These are phyloP conservation scores for Glebionis coronaria DNA, from an alignment of 129 eudicot species.

Conservation along the genomic window DNA sequence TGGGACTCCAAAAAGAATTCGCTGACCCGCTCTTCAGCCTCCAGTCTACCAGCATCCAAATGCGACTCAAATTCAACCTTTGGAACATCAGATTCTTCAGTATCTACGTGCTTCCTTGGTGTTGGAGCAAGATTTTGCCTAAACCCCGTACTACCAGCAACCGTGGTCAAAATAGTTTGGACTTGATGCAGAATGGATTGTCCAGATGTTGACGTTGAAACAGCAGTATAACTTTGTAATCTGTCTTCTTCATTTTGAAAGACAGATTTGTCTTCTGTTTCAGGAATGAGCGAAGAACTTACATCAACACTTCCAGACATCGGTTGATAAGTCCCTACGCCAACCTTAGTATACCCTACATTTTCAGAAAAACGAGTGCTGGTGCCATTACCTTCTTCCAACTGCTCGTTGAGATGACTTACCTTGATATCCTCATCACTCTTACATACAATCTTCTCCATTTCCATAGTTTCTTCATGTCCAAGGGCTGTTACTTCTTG, in stretches of 20 bases:
- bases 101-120: conserved; percentile 22
- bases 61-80: conserved; percentile 11
- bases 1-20: conserved; percentile 16
- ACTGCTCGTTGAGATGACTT: conserved; percentile 17
- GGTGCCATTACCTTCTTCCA: conserved; percentile 16
- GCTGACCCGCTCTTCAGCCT: background rate
- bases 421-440: conserved; percentile 9
- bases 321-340: conserved; percentile 16
- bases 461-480: conserved; percentile 17
- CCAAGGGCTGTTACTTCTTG: conserved; percentile 17
- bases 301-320: conserved; percentile 11
- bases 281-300: conserved; percentile 6
- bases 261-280: conserved; percentile 18
- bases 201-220: conserved; percentile 18
- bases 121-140: conserved; percentile 34
- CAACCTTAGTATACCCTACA: conserved; percentile 2
- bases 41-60: conserved; percentile 15
- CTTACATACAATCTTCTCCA: conserved; percentile 5
- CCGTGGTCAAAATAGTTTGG: conserved; percentile 12
- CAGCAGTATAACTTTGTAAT: conserved; percentile 10
- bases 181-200: conserved; percentile 12
- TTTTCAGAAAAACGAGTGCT: conserved; percentile 7
- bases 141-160: conserved; percentile 9
- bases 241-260: conserved; percentile 18
- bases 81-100: conserved; percentile 14